Evolutionary conservation across 495 filamentous ascomycete species (phyloP), one percentile per base, ranked within the genome.

Genomic region (Achaetomiella virescens): DNA sequence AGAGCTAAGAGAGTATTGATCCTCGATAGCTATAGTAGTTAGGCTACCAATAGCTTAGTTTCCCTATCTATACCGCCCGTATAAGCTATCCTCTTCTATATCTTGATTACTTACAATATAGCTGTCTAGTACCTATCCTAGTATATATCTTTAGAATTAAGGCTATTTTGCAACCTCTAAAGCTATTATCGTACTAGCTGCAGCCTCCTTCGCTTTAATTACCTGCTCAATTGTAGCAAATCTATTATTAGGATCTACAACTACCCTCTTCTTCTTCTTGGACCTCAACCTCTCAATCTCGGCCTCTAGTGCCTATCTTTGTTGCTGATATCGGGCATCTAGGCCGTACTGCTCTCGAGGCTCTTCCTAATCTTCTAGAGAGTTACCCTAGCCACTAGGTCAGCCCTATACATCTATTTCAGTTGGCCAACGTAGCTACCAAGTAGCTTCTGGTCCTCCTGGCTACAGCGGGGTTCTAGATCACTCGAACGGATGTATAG

Each of bases 391-490:
- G 48, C 55, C 8, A 56, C 17, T 68, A 63, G 2, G 5, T 10
- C 8, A 37, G 55, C 12, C 44, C 2, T 5, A 3, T 41, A 18
- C 2, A 41, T 15, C 11, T 12, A 5, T 5, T 21, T 5, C 21
- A 41, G 38, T 41, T 41, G 4, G 11, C 4, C 21, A 21, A 18
- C 21, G n/a, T n/a, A n/a, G n/a, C n/a, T n/a, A n/a, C n/a, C n/a
- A n/a, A 41, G 5, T 21, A 41, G 15, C 21, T 18, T 41, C 7
- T 41, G 24, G 75, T 40, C 65, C 74, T 27, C 15, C 68, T 18
- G 11, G 6, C 33, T 31, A 21, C 29, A 7, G 37, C 0, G n/a
- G n/a, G n/a, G n/a, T n/a, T n/a, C n/a, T n/a, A n/a, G n/a, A n/a
- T n/a, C n/a, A n/a, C n/a, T n/a, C n/a, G n/a, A n/a, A n/a, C n/a